A percentile compares a stretch with the other conserved stretches of the same genome.
These are phyloP conservation scores for Trypethelium eluteriae DNA, from an alignment of 495 filamentous ascomycete genomes.

Conservation along the genomic window DNA sequence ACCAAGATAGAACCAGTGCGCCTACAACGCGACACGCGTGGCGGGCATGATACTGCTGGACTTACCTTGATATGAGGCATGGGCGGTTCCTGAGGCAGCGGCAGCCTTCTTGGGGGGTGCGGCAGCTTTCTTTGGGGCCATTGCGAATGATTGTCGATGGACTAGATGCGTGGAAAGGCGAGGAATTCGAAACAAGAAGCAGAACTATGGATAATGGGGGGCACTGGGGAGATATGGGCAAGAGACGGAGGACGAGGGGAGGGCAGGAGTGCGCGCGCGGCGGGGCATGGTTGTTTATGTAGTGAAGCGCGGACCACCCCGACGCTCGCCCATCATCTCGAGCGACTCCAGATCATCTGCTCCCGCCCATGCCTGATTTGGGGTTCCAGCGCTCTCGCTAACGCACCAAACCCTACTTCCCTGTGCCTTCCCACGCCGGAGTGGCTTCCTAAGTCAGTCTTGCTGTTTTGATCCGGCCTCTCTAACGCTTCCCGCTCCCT, in stretches of 20 bases:
- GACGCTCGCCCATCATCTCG: neutral
- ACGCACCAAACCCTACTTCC: neutral
- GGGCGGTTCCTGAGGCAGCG: conserved; percentile 39
- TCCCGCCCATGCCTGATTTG: conserved; percentile 1
- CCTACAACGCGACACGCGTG: conserved; percentile 20
- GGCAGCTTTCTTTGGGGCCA: conserved; percentile 60
- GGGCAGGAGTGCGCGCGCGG: conserved; percentile 8
- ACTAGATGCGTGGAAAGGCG: neutral
- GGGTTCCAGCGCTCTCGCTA: neutral
- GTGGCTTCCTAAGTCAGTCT: neutral
- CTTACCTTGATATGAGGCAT: conserved; percentile 51
- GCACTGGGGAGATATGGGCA: neutral
- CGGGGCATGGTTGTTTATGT: conserved; percentile 10
- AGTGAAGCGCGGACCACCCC: conserved; percentile 6
- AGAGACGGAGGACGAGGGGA: conserved; percentile 6
- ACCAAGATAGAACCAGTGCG: conserved; percentile 23
- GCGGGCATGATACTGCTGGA: conserved; percentile 12
- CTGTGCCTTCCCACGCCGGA: no score
- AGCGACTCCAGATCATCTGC: conserved; percentile 1
- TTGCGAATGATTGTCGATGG: conserved; percentile 36
- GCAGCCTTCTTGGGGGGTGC: conserved; percentile 46
- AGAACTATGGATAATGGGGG: conserved; percentile 7
- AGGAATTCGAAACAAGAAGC: conserved; percentile 4
- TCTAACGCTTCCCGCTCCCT: neutral
- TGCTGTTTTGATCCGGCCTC: neutral